Evolutionary conservation across 495 filamentous ascomycete species (phyloP).

Genomic region (Talaromyces proteolyticus): DNA sequence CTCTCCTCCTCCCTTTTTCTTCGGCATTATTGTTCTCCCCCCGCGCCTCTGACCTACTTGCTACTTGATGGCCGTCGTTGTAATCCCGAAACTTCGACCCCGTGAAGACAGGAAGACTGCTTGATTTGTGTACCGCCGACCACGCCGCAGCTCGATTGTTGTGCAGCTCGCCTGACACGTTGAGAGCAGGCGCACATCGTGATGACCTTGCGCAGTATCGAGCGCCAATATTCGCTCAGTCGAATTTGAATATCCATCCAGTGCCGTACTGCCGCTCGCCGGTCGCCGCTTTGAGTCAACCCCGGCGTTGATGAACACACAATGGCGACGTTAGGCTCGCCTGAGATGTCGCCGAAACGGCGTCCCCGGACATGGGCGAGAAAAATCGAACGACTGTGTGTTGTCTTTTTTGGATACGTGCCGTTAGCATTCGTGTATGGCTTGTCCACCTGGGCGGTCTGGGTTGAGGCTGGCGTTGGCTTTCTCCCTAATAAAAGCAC

Average conservation of each 20-base stretch:
- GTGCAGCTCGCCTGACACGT: neutral
- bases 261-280: too few species aligned
- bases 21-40: too few species aligned
- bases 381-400: slow-evolving; percentile 79
- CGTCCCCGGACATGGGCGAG: slow-evolving; percentile 59
- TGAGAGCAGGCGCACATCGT: neutral
- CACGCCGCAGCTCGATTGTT: too few species aligned
- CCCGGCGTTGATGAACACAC: too few species aligned
- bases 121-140: too few species aligned
- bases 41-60: too few species aligned
- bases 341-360: slow-evolving; percentile 44
- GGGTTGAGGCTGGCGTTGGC: slow-evolving; percentile 75
- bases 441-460: slow-evolving; percentile 84
- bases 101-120: too few species aligned
- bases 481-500: slow-evolving; percentile 45
- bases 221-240: neutral
- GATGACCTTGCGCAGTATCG: neutral
- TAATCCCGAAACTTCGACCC: too few species aligned
- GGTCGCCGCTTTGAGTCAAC: too few species aligned
- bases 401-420: slow-evolving; percentile 72
- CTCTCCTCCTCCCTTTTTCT: too few species aligned
- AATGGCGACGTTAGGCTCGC: slow-evolving; percentile 37
- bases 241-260: neutral
- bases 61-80: too few species aligned
- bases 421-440: slow-evolving; percentile 86